Evolutionary conservation across 1,284 basidiomycete genomes (phyloP).

Genomic region (Moniliella sp.): DNA sequence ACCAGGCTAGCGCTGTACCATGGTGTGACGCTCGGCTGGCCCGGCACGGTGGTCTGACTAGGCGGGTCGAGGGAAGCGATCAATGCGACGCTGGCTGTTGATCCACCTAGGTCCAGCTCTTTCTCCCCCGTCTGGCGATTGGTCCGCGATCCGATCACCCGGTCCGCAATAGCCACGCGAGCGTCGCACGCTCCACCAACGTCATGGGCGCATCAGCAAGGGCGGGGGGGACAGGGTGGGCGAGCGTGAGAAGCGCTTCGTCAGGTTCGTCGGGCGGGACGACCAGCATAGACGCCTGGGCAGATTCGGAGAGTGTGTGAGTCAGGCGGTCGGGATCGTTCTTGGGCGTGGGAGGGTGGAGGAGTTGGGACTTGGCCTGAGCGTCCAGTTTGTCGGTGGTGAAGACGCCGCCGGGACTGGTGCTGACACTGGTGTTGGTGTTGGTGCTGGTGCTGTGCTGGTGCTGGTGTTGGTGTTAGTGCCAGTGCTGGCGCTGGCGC

Average conservation of each 20-base stretch:
- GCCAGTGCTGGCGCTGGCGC: too few species aligned
- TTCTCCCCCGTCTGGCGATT: constrained; percentile 12
- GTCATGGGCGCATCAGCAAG: constrained; percentile 14
- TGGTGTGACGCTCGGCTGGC: too few species aligned
- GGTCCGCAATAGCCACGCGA: constrained; percentile 28
- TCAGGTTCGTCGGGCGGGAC: neutral
- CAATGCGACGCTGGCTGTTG: constrained; percentile 69
- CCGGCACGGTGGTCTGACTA: too few species aligned
- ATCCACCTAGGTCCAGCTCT: constrained; percentile 42
- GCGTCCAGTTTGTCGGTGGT: neutral
- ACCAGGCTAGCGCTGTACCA: constrained; percentile 32
- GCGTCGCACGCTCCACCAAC: constrained; percentile 24
- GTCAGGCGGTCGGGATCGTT: neutral
- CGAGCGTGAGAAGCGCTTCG: constrained; percentile 1
- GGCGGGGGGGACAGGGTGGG: constrained; percentile 12
- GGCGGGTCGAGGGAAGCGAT: constrained; percentile 60
- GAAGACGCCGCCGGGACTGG: too few species aligned
- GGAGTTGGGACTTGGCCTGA: neutral
- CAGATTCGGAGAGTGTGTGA: neutral
- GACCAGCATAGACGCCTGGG: neutral
- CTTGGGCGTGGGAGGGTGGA: neutral
- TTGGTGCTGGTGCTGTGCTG: too few species aligned
- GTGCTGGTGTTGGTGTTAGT: too few species aligned
- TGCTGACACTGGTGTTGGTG: too few species aligned
- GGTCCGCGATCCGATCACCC: too few species aligned